These are phyloP conservation scores for Hypoxylon rubiginosum DNA, from an alignment of 2,329 filamentous ascomycete species.

Conservation along the genomic window DNA sequence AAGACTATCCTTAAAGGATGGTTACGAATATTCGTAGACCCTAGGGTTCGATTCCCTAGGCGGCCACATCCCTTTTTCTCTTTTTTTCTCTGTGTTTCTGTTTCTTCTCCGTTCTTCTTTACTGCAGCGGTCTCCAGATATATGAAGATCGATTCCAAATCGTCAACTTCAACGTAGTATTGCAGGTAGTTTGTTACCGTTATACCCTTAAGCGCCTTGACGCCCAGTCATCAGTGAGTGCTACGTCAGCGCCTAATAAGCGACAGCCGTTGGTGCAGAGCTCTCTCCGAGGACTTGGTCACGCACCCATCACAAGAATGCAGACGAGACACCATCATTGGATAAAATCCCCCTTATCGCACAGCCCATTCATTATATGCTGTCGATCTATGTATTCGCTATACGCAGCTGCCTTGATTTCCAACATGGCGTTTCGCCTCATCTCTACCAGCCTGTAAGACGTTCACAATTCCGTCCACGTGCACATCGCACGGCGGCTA, in stretches of 20 bases:
- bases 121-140: no score
- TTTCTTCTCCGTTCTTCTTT: not conserved
- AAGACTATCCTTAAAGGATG: not conserved
- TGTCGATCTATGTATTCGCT: not conserved
- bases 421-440: conserved; percentile 12
- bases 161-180: not conserved
- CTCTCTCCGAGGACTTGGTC: conserved; percentile 11
- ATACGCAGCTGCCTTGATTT: not conserved
- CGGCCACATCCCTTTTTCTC: no score
- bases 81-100: not conserved
- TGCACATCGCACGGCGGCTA: conserved; percentile 1
- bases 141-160: no score
- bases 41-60: not conserved
- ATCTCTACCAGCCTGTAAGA: not conserved
- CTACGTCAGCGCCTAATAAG: conserved; percentile 18
- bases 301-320: conserved; percentile 3
- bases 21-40: not conserved
- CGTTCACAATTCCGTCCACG: conserved; percentile 10
- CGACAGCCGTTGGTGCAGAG: conserved; percentile 13
- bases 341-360: not conserved
- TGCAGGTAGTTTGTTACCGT: not conserved
- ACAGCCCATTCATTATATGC: not conserved
- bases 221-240: conserved; percentile 10
- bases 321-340: not conserved
- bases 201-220: conserved; percentile 9